Evolutionary conservation across 1,284 basidiomycete species (phyloP).

Genomic region (Lignosus rhinocerotis): DNA sequence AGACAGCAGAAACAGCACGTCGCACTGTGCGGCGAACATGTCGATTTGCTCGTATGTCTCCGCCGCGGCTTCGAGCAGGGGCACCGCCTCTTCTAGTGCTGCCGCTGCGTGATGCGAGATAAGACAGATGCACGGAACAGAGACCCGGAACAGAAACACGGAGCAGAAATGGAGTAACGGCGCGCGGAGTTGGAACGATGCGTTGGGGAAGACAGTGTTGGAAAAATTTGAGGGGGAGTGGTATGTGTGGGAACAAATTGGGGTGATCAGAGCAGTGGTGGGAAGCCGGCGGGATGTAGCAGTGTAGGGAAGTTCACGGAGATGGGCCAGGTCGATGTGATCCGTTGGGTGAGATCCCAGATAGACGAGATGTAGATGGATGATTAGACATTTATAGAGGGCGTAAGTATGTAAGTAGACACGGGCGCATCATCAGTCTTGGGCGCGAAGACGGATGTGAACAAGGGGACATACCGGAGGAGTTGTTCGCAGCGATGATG

Average conservation of each 20-base stretch:
- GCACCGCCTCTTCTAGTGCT: slow-evolving; percentile 39
- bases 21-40: slow-evolving; percentile 57
- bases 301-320: background rate
- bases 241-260: background rate
- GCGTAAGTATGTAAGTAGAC: background rate
- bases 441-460: background rate
- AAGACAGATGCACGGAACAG: background rate
- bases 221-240: background rate
- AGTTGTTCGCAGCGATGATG: slow-evolving; percentile 49
- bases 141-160: background rate
- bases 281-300: background rate
- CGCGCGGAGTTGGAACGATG: background rate
- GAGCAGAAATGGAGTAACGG: background rate
- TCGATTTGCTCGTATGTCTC: slow-evolving; percentile 59
- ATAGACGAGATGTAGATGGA: background rate
- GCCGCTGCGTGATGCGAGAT: slow-evolving; percentile 31
- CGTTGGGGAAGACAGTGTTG: background rate
- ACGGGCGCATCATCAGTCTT: background rate
- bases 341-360: background rate
- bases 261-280: background rate
- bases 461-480: slow-evolving; percentile 20
- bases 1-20: slow-evolving; percentile 70
- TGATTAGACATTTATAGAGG: background rate
- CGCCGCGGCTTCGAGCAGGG: slow-evolving; percentile 49
- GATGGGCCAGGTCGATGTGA: background rate